Evolutionary conservation across 2,329 filamentous ascomycete genomes (phyloP).

Genomic region (Aspergillus sp.): DNA sequence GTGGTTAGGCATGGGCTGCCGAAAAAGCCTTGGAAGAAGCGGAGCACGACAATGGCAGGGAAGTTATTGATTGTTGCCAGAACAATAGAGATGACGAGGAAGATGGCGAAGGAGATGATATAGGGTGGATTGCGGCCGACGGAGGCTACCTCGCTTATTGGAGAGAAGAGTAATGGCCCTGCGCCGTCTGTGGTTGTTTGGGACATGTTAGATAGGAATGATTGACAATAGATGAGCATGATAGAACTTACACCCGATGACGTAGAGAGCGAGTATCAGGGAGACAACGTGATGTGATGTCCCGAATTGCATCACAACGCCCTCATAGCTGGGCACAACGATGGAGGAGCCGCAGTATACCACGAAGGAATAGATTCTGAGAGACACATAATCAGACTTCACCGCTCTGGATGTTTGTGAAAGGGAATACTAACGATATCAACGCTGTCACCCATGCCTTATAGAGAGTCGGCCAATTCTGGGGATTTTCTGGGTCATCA

Average conservation of each 20-base stretch:
- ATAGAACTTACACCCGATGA: constrained; percentile 19
- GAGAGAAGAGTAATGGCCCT: constrained; percentile 65
- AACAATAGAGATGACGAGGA: constrained; percentile 66
- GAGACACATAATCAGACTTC: neutral
- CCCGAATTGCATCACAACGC: constrained; percentile 27
- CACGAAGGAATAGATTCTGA: constrained; percentile 36
- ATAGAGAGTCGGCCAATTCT: neutral
- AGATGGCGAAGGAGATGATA: constrained; percentile 65
- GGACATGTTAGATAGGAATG: neutral
- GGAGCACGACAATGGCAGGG: constrained; percentile 61
- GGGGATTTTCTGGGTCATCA: neutral
- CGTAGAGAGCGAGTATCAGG: constrained; percentile 36
- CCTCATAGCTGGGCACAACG: constrained; percentile 28
- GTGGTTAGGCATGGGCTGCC: constrained; percentile 65
- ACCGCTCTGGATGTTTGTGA: neutral
- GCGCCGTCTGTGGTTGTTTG: constrained; percentile 47
- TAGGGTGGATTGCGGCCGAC: constrained; percentile 70
- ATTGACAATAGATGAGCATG: neutral
- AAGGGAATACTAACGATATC: neutral
- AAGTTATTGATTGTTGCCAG: constrained; percentile 64
- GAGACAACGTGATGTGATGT: constrained; percentile 28
- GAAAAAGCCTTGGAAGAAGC: constrained; percentile 67
- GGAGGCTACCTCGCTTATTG: constrained; percentile 64
- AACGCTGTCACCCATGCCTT: neutral
- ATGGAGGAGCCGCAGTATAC: constrained; percentile 39